phyloP scores from a whole-genome alignment of 106 monocot species.

The Apostasia ramifera region DNA sequence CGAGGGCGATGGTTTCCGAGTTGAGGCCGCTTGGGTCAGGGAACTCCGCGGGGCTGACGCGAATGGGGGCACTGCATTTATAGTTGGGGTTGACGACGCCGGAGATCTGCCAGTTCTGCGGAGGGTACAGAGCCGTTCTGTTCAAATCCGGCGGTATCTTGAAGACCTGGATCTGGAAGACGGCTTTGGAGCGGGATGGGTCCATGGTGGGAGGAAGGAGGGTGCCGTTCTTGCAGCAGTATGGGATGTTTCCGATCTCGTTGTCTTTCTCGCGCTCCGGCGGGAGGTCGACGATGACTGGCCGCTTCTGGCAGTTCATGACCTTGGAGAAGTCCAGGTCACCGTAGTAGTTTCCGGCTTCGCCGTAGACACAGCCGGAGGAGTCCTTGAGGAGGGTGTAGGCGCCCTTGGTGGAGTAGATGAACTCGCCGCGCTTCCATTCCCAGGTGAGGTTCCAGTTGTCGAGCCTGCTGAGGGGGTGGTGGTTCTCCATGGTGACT shows the following conservation, averaged over 20 bases:
- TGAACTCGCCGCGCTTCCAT: constrained; percentile 96
- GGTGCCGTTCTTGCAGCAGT: constrained; percentile 61
- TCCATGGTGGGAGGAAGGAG: constrained; percentile 65
- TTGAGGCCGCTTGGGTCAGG: constrained; percentile 74
- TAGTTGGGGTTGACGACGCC: constrained; percentile 75
- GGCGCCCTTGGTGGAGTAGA: constrained; percentile 81
- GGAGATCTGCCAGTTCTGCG: constrained; percentile 69
- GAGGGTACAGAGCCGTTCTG: constrained; percentile 64
- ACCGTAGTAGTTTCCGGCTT: constrained; percentile 49
- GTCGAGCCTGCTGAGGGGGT: constrained; percentile 75
- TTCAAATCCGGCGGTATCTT: constrained; percentile 89
- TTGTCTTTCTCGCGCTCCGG: constrained; percentile 61
- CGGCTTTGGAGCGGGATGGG: constrained; percentile 29
- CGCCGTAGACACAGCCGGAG: constrained; percentile 65
- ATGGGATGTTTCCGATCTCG: constrained; percentile 49
- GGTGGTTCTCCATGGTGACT: constrained; percentile 74
- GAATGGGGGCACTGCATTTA: constrained; percentile 59
- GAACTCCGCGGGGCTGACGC: constrained; percentile 72
- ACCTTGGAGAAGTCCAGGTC: constrained; percentile 65
- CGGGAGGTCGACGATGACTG: constrained; percentile 71
- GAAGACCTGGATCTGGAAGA: constrained; percentile 84
- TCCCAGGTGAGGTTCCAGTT: constrained; percentile 98
- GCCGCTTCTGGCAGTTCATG: constrained; percentile 73
- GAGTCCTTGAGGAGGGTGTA: constrained; percentile 65
- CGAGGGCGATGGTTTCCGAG: constrained; percentile 50